These are phyloP conservation scores for Fraxinus greggii DNA, from an alignment of 305 asterid species.

Conservation along the genomic window DNA sequence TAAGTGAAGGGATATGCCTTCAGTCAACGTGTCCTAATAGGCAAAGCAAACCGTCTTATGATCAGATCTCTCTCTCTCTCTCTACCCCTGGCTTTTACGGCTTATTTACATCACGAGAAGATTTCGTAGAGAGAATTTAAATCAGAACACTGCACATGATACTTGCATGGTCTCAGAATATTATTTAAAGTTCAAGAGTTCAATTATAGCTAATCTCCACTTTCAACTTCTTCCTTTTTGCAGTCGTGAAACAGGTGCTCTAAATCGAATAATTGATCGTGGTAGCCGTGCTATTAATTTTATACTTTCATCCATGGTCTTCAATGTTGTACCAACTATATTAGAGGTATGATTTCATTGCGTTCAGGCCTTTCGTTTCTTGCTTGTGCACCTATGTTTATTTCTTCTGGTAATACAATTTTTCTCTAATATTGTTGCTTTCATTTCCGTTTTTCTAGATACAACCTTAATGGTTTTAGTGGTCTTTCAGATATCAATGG, in stretches of 20 bases:
- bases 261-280: constrained; percentile 89
- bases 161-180: not conserved
- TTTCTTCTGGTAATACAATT: not conserved
- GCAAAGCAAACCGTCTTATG: constrained; percentile 6
- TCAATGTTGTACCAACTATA: constrained; percentile 90
- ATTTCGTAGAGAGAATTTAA: not conserved
- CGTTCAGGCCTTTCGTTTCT: constrained; percentile 9
- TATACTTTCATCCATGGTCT: constrained; percentile 91
- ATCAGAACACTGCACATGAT: not conserved
- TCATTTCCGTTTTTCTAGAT: constrained; percentile 14
- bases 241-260: constrained; percentile 99
- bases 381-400: constrained; percentile 7
- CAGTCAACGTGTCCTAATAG: constrained; percentile 12
- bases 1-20: not conserved
- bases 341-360: constrained; percentile 56
- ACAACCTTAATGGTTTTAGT: constrained; percentile 32
- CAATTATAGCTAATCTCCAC: constrained; percentile 5
- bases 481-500: constrained; percentile 86
- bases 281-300: constrained; percentile 99
- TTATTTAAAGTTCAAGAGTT: not conserved
- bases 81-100: not conserved
- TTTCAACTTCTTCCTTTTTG: constrained; percentile 24
- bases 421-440: constrained; percentile 19
- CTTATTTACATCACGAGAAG: not conserved
- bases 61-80: not conserved